These are phyloP conservation scores for Plasmodium vinckei DNA, from an alignment of 169 alveolate species.

Conservation along the genomic window DNA sequence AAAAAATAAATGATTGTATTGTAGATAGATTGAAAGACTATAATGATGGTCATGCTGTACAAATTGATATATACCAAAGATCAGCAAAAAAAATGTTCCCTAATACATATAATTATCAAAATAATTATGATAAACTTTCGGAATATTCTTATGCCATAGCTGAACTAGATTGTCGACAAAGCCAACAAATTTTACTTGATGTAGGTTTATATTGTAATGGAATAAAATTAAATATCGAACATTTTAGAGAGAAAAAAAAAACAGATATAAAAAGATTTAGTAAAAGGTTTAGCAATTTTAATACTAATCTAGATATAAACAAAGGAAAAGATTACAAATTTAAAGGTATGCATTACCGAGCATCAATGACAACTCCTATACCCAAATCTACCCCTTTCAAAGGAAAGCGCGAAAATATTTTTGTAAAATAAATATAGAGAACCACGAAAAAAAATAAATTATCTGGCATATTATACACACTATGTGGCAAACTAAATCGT, in stretches of 20 bases:
- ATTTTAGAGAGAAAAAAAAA: conserved; percentile 57
- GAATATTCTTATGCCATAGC: conserved; percentile 72
- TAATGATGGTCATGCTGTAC: conserved; percentile 77
- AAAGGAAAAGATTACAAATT: conserved; percentile 33
- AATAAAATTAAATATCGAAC: conserved; percentile 55
- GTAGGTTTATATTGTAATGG: conserved; percentile 71
- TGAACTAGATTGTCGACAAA: conserved; percentile 71
- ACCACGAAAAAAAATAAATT: background rate
- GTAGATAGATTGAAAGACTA: conserved; percentile 60
- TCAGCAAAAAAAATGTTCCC: conserved; percentile 21
- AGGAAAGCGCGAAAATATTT: conserved; percentile 38
- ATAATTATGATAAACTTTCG: conserved; percentile 16
- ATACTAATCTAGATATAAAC: conserved; percentile 1
- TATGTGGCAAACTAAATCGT: too few relatives aligned
- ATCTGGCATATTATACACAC: too few relatives aligned
- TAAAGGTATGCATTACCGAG: conserved; percentile 21
- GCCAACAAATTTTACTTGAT: conserved; percentile 55
- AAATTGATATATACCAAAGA: conserved; percentile 61
- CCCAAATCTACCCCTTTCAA: background rate
- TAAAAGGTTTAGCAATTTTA: conserved; percentile 12
- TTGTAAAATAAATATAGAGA: conserved; percentile 9
- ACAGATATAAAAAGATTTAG: conserved; percentile 10
- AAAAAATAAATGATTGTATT: conserved; percentile 69
- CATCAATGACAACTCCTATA: conserved; percentile 3
- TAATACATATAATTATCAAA: conserved; percentile 14